Evolutionary conservation across 1,284 basidiomycete genomes (phyloP).

Genomic region (Coniferiporia weirii): DNA sequence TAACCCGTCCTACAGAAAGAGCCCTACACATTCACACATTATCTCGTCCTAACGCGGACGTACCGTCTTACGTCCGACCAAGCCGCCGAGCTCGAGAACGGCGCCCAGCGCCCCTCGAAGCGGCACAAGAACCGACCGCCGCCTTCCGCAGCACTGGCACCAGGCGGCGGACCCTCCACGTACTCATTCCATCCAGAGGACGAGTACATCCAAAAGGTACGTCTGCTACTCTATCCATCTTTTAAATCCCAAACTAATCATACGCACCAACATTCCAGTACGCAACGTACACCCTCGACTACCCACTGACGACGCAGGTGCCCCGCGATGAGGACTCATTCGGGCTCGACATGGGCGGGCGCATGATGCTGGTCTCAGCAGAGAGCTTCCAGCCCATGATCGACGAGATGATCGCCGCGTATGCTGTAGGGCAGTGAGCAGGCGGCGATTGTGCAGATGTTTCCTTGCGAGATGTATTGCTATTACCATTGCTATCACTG

Average conservation of each 20-base stretch:
- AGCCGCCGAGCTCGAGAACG: constrained; percentile 39
- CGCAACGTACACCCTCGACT: constrained; percentile 59
- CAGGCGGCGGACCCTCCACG: constrained; percentile 22
- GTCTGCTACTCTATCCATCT: not conserved
- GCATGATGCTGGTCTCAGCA: constrained; percentile 66
- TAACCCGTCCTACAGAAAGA: constrained; percentile 42
- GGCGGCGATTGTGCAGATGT: not conserved
- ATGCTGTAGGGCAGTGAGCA: constrained; percentile 21
- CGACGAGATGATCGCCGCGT: constrained; percentile 32
- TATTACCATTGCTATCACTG: not conserved
- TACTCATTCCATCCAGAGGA: constrained; percentile 88
- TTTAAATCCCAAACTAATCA: not conserved
- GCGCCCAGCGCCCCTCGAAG: constrained; percentile 31
- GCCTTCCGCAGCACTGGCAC: constrained; percentile 37
- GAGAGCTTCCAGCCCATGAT: constrained; percentile 39
- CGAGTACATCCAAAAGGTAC: constrained; percentile 63
- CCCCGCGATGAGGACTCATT: constrained; percentile 69
- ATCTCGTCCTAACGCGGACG: constrained; percentile 69
- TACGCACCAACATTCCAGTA: constrained; percentile 36
- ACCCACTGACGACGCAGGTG: constrained; percentile 56
- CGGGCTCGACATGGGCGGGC: constrained; percentile 73
- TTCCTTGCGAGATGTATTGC: not conserved
- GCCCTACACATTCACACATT: constrained; percentile 66
- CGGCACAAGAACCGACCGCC: constrained; percentile 33
- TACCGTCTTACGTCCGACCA: constrained; percentile 64